These are phyloP conservation scores for Cadophora sp. DNA, from an alignment of 2,329 filamentous ascomycete genomes.

Conservation along the genomic window DNA sequence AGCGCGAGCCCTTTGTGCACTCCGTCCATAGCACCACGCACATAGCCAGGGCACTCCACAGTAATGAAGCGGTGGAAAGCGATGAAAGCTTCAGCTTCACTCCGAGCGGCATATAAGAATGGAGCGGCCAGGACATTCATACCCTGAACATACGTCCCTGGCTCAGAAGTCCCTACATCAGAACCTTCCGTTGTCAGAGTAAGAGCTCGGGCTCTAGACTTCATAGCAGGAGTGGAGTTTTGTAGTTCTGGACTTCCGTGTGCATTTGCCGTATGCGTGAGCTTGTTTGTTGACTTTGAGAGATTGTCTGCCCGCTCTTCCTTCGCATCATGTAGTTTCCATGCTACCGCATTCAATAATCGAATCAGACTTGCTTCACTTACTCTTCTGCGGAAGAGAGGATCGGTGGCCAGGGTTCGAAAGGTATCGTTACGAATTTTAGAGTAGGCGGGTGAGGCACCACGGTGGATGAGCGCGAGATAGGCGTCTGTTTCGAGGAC, in stretches of 20 bases:
- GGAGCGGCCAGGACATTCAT: slow-evolving; percentile 99
- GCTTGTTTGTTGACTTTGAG: slow-evolving; percentile 22
- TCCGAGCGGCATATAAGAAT: slow-evolving; percentile 92
- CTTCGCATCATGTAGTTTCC: slow-evolving; percentile 86
- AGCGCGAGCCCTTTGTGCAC: slow-evolving; percentile 91
- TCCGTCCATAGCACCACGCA: slow-evolving; percentile 94
- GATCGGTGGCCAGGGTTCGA: slow-evolving; percentile 93
- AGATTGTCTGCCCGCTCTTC: slow-evolving; percentile 44
- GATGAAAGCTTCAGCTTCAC: slow-evolving; percentile 92
- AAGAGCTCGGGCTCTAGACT: slow-evolving; percentile 58
- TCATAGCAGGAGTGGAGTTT: slow-evolving; percentile 41
- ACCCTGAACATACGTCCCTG: slow-evolving; percentile 93
- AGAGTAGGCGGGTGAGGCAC: slow-evolving; percentile 90
- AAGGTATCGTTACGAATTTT: slow-evolving; percentile 99
- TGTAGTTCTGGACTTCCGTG: slow-evolving; percentile 41
- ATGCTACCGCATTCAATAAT: slow-evolving; percentile 92
- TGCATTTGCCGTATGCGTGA: slow-evolving; percentile 36
- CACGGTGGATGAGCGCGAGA: slow-evolving; percentile 87
- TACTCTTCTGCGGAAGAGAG: slow-evolving; percentile 93
- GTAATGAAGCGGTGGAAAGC: slow-evolving; percentile 90
- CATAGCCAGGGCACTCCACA: slow-evolving; percentile 88
- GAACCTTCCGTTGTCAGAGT: slow-evolving; percentile 70
- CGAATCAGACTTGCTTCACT: slow-evolving; percentile 95
- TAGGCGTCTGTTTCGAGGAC: slow-evolving; percentile 88
- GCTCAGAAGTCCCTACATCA: slow-evolving; percentile 65